phyloP scores from a whole-genome alignment of 1,284 basidiomycete genomes.

The Ustilago vetiveriae region DNA sequence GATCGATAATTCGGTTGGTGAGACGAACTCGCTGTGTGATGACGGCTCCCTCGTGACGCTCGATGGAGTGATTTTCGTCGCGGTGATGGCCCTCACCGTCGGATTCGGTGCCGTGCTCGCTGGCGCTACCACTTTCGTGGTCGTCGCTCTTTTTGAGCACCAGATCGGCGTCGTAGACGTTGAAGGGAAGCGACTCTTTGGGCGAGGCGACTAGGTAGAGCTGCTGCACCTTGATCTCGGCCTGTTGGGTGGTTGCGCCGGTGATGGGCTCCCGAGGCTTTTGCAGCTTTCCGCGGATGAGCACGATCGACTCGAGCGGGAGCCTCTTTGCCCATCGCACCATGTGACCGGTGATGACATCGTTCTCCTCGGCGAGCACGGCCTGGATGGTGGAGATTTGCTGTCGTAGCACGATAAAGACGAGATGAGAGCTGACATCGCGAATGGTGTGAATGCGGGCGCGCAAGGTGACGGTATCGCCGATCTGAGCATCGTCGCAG shows the following conservation, averaged over 20 bases:
- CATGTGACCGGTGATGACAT: slow-evolving; percentile 55
- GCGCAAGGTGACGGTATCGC: slow-evolving; percentile 45
- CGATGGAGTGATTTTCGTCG: slow-evolving; percentile 38
- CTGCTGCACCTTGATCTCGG: slow-evolving; percentile 59
- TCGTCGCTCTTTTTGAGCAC: slow-evolving; percentile 46
- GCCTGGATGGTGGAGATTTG: slow-evolving; percentile 59
- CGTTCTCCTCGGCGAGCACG: slow-evolving; percentile 51
- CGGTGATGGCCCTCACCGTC: slow-evolving; percentile 19
- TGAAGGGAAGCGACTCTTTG: slow-evolving; percentile 59
- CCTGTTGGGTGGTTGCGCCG: slow-evolving; percentile 50
- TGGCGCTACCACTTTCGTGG: slow-evolving; percentile 23
- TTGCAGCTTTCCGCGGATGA: slow-evolving; percentile 56
- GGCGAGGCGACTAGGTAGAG: slow-evolving; percentile 52
- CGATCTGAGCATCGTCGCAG: slow-evolving; percentile 32
- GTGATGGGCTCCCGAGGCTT: slow-evolving; percentile 55
- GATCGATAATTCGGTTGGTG: slow-evolving; percentile 60
- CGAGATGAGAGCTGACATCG: slow-evolving; percentile 55
- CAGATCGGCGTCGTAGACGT: slow-evolving; percentile 60
- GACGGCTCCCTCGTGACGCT: slow-evolving; percentile 34
- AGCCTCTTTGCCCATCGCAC: slow-evolving; percentile 59
- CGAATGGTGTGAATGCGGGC: slow-evolving; percentile 62
- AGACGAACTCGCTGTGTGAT: slow-evolving; percentile 59
- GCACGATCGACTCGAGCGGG: slow-evolving; percentile 57
- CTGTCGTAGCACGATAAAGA: slow-evolving; percentile 62
- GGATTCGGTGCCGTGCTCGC: slow-evolving; percentile 13